Conservation (phyloP, 1,284 basidiomycete species). For the Cerrena zonata region DNA sequence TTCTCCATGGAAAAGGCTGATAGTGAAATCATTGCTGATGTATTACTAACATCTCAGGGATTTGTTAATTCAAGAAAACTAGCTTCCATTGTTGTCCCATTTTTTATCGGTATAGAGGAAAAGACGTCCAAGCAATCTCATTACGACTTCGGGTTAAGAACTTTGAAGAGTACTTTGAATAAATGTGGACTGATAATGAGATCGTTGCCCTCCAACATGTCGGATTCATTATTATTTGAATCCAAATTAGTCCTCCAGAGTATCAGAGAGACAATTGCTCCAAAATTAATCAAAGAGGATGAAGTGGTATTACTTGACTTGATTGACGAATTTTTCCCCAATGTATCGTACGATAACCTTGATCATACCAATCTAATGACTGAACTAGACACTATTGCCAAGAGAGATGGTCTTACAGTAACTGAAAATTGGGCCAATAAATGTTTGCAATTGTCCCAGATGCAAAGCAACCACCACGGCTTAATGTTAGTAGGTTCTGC, state of each 20-base stretch:
- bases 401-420: slow-evolving; percentile 79
- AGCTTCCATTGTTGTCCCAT: slow-evolving; percentile 96
- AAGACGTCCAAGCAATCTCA: slow-evolving; percentile 96
- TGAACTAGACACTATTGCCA: slow-evolving; percentile 95
- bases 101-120: slow-evolving; percentile 97
- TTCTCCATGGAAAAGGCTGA: slow-evolving; percentile 99
- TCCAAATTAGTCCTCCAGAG: slow-evolving; percentile 98
- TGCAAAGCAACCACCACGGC: slow-evolving; percentile 99
- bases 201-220: slow-evolving; percentile 53
- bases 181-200: slow-evolving; percentile 32
- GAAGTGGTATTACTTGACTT: slow-evolving; percentile 89
- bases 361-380: slow-evolving; percentile 67
- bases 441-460: slow-evolving; percentile 96
- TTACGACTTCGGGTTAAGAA: slow-evolving; percentile 98
- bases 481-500: slow-evolving; percentile 99
- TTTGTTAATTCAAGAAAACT: slow-evolving; percentile 95
- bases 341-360: slow-evolving; percentile 8
- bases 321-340: slow-evolving; percentile 36
- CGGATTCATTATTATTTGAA: slow-evolving; percentile 72
- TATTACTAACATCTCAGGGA: slow-evolving; percentile 98
- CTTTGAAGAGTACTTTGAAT: slow-evolving; percentile 85
- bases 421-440: slow-evolving; percentile 92
- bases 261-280: slow-evolving; percentile 98
- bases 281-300: slow-evolving; percentile 95
- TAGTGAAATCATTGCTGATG: slow-evolving; percentile 96